Conservation (phyloP, 176 grass and related monocot species). For the Aegilops tauschii region DNA sequence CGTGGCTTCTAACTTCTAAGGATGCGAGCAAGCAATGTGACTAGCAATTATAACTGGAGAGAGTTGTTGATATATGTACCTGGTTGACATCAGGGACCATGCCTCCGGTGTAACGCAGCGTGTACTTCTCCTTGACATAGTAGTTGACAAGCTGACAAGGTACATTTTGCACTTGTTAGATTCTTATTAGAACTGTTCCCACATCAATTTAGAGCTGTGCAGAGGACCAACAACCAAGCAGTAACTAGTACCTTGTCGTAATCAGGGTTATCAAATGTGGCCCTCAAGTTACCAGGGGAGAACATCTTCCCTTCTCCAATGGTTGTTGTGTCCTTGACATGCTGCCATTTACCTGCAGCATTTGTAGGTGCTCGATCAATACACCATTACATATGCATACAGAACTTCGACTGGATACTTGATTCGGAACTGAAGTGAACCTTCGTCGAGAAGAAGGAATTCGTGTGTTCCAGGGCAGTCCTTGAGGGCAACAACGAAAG, state of each 20-base stretch:
- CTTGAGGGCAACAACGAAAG: slow-evolving; percentile 86
- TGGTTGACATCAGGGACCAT: slow-evolving; percentile 99
- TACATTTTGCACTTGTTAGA: neutral
- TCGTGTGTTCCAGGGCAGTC: slow-evolving; percentile 91
- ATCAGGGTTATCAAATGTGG: slow-evolving; percentile 87
- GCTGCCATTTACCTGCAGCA: slow-evolving; percentile 90
- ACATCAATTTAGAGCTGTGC: neutral
- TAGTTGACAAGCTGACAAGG: slow-evolving; percentile 79
- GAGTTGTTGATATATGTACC: slow-evolving; percentile 41
- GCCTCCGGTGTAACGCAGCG: slow-evolving; percentile 96
- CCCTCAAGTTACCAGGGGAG: slow-evolving; percentile 91
- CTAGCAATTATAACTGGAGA: neutral
- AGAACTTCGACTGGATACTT: neutral
- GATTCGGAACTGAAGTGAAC: slow-evolving; percentile 1
- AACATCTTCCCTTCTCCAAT: slow-evolving; percentile 97
- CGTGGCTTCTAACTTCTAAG: too few relatives aligned
- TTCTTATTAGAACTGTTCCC: neutral
- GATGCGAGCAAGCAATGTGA: too few relatives aligned
- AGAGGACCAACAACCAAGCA: neutral
- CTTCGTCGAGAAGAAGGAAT: slow-evolving; percentile 92
- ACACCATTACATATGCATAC: too few relatives aligned
- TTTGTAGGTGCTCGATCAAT: neutral
- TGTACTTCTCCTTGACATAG: slow-evolving; percentile 97
- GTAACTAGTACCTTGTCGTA: slow-evolving; percentile 48
- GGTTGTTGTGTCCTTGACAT: slow-evolving; percentile 89